Evolutionary conservation across 2,329 filamentous ascomycete genomes (phyloP).

Genomic region (Ophiostoma sp.): DNA sequence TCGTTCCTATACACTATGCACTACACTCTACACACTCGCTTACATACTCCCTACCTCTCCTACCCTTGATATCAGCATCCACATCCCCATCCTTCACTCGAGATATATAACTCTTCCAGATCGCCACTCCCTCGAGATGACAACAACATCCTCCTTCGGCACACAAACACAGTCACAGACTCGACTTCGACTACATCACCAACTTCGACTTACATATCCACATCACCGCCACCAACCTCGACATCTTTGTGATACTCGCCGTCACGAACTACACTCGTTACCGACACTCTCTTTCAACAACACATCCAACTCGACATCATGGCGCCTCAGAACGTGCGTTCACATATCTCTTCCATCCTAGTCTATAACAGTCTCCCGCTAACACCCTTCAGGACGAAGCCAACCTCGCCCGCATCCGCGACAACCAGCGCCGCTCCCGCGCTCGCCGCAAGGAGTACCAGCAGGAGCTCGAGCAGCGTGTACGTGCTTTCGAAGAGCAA

Average conservation of each 20-base stretch:
- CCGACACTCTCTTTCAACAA: neutral
- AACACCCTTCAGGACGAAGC: slow-evolving; percentile 28
- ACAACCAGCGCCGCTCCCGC: slow-evolving; percentile 76
- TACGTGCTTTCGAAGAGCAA: slow-evolving; percentile 62
- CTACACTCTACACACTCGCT: neutral
- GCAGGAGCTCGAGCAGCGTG: slow-evolving; percentile 65
- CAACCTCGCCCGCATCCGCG: slow-evolving; percentile 61
- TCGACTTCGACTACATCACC: neutral
- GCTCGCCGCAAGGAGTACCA: slow-evolving; percentile 73
- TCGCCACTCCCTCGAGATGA: slow-evolving; percentile 19
- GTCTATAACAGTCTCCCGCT: neutral
- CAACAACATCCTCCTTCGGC: neutral
- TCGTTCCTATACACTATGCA: neutral
- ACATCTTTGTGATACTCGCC: neutral
- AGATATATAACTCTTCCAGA: neutral
- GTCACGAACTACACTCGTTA: neutral
- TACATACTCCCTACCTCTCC: neutral
- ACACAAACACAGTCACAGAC: neutral
- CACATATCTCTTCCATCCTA: neutral
- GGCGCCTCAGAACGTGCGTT: slow-evolving; percentile 23
- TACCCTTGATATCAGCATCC: neutral
- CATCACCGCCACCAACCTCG: neutral
- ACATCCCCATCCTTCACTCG: neutral
- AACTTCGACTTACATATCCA: neutral
- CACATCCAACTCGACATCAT: neutral